Evolutionary conservation across 129 eudicot genomes (phyloP).

Genomic region (Flaveria trinervia): DNA sequence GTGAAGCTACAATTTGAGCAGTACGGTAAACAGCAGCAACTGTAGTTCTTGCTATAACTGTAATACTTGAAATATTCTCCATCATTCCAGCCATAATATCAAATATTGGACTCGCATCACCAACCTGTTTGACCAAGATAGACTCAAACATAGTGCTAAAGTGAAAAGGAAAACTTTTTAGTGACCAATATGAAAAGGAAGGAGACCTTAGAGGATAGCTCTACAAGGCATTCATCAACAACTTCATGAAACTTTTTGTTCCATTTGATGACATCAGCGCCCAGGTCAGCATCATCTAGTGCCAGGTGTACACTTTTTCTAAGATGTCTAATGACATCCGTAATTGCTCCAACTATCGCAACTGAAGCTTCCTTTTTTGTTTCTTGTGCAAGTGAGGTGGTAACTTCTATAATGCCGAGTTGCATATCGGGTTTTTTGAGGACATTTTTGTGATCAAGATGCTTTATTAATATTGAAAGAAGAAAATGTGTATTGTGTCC

Average conservation of each 20-base stretch:
- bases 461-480: conserved; percentile 79
- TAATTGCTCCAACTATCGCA: conserved; percentile 74
- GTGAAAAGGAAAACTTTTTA: background rate
- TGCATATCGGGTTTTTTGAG: conserved; percentile 90
- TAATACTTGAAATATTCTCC: conserved; percentile 69
- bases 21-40: conserved; percentile 84
- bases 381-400: conserved; percentile 63
- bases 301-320: conserved; percentile 76
- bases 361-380: conserved; percentile 71
- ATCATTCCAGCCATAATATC: conserved; percentile 94
- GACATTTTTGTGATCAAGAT: conserved; percentile 92
- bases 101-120: conserved; percentile 87
- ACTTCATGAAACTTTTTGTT: conserved; percentile 70
- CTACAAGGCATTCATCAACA: conserved; percentile 82
- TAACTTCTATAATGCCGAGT: conserved; percentile 67
- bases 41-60: conserved; percentile 73
- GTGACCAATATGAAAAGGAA: conserved; percentile 20
- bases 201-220: conserved; percentile 69
- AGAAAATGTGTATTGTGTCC: conserved; percentile 88
- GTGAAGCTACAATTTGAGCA: conserved; percentile 85
- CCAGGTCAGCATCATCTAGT: conserved; percentile 69
- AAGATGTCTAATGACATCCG: conserved; percentile 83
- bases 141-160: conserved; percentile 10
- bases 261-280: conserved; percentile 55
- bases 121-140: conserved; percentile 65